A percentile compares a stretch with the other conserved stretches of the same genome.
Evolutionary conservation across 768 basidiomycete genomes (phyloP).

Genomic region (Chiua virens): DNA sequence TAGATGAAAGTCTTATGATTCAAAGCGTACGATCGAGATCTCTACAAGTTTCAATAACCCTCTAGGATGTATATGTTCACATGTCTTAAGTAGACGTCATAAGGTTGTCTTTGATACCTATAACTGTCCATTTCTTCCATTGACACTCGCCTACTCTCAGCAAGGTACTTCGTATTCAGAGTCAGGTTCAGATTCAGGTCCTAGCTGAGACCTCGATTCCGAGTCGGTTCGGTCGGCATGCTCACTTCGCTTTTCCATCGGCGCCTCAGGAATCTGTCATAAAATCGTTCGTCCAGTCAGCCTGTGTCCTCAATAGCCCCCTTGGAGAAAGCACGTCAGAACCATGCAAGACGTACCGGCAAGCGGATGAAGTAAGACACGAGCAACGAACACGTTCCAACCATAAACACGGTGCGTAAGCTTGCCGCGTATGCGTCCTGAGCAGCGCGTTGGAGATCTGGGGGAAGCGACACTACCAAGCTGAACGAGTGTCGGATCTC

Average conservation of each 20-base stretch:
- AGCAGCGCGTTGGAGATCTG: conserved; percentile 9
- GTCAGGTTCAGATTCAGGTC: too few relatives aligned
- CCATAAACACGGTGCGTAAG: conserved; percentile 8
- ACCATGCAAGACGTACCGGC: conserved; percentile 4
- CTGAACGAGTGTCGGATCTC: conserved; percentile 12
- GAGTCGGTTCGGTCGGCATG: not conserved
- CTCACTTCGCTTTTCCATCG: not conserved
- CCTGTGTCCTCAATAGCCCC: too few relatives aligned
- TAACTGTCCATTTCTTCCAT: too few relatives aligned
- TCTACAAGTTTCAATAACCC: too few relatives aligned
- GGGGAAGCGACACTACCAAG: conserved; percentile 10
- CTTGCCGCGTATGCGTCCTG: conserved; percentile 8
- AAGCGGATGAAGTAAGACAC: conserved; percentile 3
- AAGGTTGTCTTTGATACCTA: too few relatives aligned
- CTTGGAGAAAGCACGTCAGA: too few relatives aligned
- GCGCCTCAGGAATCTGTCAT: conserved; percentile 3
- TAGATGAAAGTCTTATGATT: too few relatives aligned
- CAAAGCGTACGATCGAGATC: too few relatives aligned
- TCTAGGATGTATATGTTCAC: too few relatives aligned
- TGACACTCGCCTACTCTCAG: too few relatives aligned
- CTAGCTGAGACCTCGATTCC: not conserved
- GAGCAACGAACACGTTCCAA: conserved; percentile 5
- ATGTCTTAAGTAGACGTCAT: too few relatives aligned
- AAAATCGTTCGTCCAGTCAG: not conserved
- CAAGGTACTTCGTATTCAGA: too few relatives aligned